These are phyloP conservation scores for Fusarium beomiforme DNA, from an alignment of 2,329 filamentous ascomycete genomes.

Conservation along the genomic window DNA sequence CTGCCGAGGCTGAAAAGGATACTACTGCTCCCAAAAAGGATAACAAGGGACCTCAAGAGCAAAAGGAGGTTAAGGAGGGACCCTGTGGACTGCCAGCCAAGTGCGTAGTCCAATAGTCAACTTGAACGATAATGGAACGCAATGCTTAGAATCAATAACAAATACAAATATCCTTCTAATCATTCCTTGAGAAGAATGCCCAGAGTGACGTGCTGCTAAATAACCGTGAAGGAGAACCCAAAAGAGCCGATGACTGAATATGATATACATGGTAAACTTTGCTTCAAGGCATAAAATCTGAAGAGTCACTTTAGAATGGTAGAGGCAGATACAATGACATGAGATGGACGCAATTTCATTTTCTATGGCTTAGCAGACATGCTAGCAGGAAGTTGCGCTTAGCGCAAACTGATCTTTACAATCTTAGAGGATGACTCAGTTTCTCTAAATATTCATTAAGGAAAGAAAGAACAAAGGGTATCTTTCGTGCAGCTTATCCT, in stretches of 20 bases:
- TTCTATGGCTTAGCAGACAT: neutral
- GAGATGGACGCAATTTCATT: neutral
- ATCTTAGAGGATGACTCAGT: neutral
- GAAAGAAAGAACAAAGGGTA: conserved; percentile 18
- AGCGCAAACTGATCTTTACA: neutral
- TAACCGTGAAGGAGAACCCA: neutral
- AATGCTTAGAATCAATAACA: conserved; percentile 27
- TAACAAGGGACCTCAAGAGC: conserved; percentile 42
- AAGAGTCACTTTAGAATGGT: neutral
- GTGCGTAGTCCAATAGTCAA: conserved; percentile 71
- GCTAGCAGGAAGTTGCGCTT: neutral
- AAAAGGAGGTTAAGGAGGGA: conserved; percentile 66
- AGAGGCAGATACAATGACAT: neutral
- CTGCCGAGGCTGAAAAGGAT: conserved; percentile 26
- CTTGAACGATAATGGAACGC: conserved; percentile 23
- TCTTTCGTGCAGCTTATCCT: conserved; percentile 3
- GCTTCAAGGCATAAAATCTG: too few species aligned
- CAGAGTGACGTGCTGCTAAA: neutral
- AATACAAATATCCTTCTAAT: conserved; percentile 16
- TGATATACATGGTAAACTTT: too few species aligned
- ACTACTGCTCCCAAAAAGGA: conserved; percentile 33
- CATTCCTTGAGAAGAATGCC: neutral
- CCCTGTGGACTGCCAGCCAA: conserved; percentile 82
- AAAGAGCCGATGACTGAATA: neutral
- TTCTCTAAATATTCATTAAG: neutral